Evolutionary conservation across 1,284 basidiomycete species (phyloP), one percentile per base, ranked within the genome.

Genomic region (Serendipita sp.): DNA sequence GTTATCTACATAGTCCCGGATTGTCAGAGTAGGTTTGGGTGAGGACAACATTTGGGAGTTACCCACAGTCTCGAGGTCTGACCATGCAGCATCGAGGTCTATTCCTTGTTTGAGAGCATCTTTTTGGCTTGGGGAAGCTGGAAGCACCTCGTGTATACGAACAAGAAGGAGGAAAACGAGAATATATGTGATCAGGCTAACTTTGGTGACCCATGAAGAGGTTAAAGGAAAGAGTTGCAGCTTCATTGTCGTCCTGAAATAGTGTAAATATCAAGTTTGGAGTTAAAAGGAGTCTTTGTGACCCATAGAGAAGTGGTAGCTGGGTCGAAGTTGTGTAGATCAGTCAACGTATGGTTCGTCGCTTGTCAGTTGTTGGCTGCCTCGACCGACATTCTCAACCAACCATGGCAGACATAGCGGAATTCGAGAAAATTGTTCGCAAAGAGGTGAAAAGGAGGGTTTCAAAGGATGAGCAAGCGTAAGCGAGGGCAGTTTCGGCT

Each of bases 1-100:
- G 88, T 78, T 61, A 90, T 82, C 84, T 87, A 26, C 8, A 41
- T 22, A 12, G 17, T 38, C 12, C 38, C 5, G 15, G 34, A 17
- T 45, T 60, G 50, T 30, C 22, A 35, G 32, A 60, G 60, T 35
- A 22, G 22, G 22, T 22, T 22, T 22, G 22, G 17, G 4, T 15
- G 15, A 8, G 53, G 10, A 29, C 22, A 30, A 0, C 53, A 30
- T 26, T 30, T 22, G 5, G 5, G 17, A 0, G n/a, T 3, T 2
- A 70, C 77, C 64, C 69, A 83, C 84, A 66, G 73, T 68, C 66
- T 84, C 81, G 44, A 88, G 72, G 66, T 88, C 84, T 42, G 73
- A 72, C 69, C 81, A 84, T 3, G 86, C 85, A 58, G 76, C 72
- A 42, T 79, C 74, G 47, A 88, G 65, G 68, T 83, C 73, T 61